A percentile compares a stretch with the other conserved stretches of the same genome.
Conservation (phyloP, 2,329 filamentous ascomycete genomes). For the Penicillium olsonii region DNA sequence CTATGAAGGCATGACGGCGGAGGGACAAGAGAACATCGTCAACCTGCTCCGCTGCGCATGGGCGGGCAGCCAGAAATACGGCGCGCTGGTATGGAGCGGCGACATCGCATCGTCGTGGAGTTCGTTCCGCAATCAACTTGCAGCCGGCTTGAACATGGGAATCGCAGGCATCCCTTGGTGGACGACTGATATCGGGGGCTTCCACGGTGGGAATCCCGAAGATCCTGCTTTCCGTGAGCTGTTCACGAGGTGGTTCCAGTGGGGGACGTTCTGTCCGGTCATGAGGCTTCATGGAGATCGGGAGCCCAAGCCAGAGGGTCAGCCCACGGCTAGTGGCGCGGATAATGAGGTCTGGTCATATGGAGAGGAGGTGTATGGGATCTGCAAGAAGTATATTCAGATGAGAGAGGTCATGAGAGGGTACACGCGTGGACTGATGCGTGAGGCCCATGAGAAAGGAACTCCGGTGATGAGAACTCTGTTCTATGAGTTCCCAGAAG, state of each 20-base stretch:
- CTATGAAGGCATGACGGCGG: conserved; percentile 58
- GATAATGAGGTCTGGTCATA: conserved; percentile 65
- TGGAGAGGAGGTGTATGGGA: conserved; percentile 60
- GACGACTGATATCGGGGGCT: conserved; percentile 71
- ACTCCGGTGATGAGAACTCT: conserved; percentile 63
- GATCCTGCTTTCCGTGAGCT: conserved; percentile 62
- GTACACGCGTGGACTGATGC: conserved; percentile 62
- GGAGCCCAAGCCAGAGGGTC: conserved; percentile 52
- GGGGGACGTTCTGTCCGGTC: conserved; percentile 67
- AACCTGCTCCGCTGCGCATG: conserved; percentile 61
- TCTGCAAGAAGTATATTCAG: conserved; percentile 61
- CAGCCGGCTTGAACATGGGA: conserved; percentile 67
- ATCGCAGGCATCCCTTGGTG: conserved; percentile 66
- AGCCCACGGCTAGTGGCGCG: conserved; percentile 29
- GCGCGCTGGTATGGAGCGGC: conserved; percentile 66
- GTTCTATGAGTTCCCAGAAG: conserved; percentile 65
- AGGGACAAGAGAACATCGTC: conserved; percentile 59
- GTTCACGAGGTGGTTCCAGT: conserved; percentile 69
- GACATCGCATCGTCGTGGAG: conserved; percentile 67
- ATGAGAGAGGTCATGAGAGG: conserved; percentile 60
- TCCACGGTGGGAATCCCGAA: conserved; percentile 63
- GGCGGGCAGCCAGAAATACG: conserved; percentile 64
- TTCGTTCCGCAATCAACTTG: conserved; percentile 60
- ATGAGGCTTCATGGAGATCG: conserved; percentile 68
- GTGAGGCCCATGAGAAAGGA: conserved; percentile 60